phyloP scores from a whole-genome alignment of 768 basidiomycete genomes.

The Coprinopsis sp. region DNA sequence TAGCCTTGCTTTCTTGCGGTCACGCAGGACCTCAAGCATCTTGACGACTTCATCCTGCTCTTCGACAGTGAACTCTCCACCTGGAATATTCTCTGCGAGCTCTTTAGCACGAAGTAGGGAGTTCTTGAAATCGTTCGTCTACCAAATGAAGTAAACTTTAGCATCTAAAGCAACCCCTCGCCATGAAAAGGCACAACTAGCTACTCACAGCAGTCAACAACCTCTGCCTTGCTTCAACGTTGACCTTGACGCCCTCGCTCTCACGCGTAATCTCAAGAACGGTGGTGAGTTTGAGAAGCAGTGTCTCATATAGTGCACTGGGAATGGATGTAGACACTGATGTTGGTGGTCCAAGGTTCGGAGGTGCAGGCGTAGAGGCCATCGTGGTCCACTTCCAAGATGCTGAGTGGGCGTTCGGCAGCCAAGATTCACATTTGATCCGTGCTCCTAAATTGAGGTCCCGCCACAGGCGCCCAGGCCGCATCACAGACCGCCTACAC shows the following conservation, averaged over 20 bases:
- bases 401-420: too few relatives aligned
- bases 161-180: neutral
- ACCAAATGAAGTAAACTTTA: neutral
- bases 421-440: too few relatives aligned
- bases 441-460: too few relatives aligned
- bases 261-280: conserved; percentile 59
- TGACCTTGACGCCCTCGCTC: conserved; percentile 46
- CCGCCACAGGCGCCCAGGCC: too few relatives aligned
- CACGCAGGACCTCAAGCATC: conserved; percentile 60
- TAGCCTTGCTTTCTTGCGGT: conserved; percentile 64
- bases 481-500: too few relatives aligned
- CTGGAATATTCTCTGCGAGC: conserved; percentile 53
- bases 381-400: too few relatives aligned
- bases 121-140: conserved; percentile 74
- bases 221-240: conserved; percentile 58
- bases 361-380: too few relatives aligned
- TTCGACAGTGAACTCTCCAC: conserved; percentile 63
- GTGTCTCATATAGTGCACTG: conserved; percentile 46
- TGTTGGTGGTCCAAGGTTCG: too few relatives aligned
- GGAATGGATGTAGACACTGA: conserved; percentile 32
- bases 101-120: conserved; percentile 56
- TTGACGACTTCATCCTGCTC: conserved; percentile 70
- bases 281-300: conserved; percentile 55
- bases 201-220: conserved; percentile 58
- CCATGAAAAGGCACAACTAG: neutral